These are phyloP conservation scores for Lentinula lateritia DNA, from an alignment of 768 basidiomycete genomes.

Conservation along the genomic window DNA sequence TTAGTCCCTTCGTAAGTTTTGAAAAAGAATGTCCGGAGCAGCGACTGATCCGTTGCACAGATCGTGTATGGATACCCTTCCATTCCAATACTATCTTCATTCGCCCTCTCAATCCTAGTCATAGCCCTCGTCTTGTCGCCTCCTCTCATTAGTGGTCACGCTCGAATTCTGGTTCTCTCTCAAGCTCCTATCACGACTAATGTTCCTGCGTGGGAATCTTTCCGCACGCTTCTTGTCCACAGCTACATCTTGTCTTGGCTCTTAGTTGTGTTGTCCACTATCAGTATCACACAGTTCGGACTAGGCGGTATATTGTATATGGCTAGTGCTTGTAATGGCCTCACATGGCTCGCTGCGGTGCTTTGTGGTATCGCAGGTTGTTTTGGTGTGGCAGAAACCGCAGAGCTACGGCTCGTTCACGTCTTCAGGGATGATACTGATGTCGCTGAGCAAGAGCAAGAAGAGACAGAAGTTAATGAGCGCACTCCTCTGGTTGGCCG, in stretches of 20 bases:
- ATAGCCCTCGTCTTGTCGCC: constrained; percentile 37
- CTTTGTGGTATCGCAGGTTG: constrained; percentile 31
- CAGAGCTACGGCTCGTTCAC: background rate
- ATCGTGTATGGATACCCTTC: constrained; percentile 55
- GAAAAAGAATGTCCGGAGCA: background rate
- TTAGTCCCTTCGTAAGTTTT: constrained; percentile 62
- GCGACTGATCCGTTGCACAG: constrained; percentile 25
- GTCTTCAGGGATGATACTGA: background rate
- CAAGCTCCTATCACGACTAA: constrained; percentile 20
- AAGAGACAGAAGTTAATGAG: constrained; percentile 37
- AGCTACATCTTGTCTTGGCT: constrained; percentile 56
- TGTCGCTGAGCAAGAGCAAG: constrained; percentile 7
- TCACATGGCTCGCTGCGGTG: constrained; percentile 34
- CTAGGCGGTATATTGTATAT: constrained; percentile 51
- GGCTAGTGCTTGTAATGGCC: constrained; percentile 48
- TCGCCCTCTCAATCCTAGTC: constrained; percentile 46
- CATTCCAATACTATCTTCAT: constrained; percentile 41
- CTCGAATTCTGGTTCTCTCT: constrained; percentile 19
- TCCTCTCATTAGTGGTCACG: constrained; percentile 22
- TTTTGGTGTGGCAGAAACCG: constrained; percentile 9
- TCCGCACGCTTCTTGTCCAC: constrained; percentile 45
- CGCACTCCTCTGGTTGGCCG: constrained; percentile 41
- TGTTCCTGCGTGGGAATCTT: constrained; percentile 33
- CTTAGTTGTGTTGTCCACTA: constrained; percentile 46
- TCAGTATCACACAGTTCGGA: constrained; percentile 31